Base-by-base conservation (phyloP, 2,329 filamentous ascomycete species). In the Scedosporium minutisporum region DNA sequence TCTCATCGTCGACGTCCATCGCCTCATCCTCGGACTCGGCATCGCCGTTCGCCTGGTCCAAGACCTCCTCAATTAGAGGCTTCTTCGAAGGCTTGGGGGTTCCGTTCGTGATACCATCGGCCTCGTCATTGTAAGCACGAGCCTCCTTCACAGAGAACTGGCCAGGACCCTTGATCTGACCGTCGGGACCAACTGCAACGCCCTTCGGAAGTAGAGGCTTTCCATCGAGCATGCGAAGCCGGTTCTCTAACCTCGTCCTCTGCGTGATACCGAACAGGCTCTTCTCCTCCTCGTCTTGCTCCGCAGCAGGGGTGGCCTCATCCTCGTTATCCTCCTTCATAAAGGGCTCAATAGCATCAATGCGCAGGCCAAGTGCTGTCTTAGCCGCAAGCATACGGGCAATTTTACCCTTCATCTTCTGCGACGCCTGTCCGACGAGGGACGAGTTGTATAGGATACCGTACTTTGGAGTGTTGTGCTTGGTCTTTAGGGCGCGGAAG, bases 381-480 rank as follows among this genome's bases (percentile, higher is more conserved):
- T 97, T 97, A 68, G 93, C 89, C 58, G 95, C 90, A 65, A 99
- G 84, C 82, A 96, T 92, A 83, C 95, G 91, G 51, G 95, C 95
- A 72, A 99, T 96, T 83, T 99, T 99, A 70, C 95, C 95, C 87
- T 99, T 99, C 82, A 97, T 97, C 81, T 91, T 93, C 71, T 95
- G 95, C 21, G 91, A 96, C 33, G 95, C 95, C 79, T 99, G 95
- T 55, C 95, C 96, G 67, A 99, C 96, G 57, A 99, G 85, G 29
- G 91, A 95, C 58, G 90, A 89, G 77, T 96, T 90, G 79, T 95
- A 96, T 74, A 96, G 91, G 67, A 96, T 83, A 83, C 95, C 95
- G 71, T 97, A 99, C 78, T 97, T 99, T 73, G 95, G 95, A 46
- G 95, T 99, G 73, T 97, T 92, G 77, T 97, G 93, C 84, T 99